Percentiles rank a stretch among this genome's conserved stretches.
Evolutionary conservation across 768 basidiomycete species (phyloP).

Genomic region (Leccinum disarticulatum): DNA sequence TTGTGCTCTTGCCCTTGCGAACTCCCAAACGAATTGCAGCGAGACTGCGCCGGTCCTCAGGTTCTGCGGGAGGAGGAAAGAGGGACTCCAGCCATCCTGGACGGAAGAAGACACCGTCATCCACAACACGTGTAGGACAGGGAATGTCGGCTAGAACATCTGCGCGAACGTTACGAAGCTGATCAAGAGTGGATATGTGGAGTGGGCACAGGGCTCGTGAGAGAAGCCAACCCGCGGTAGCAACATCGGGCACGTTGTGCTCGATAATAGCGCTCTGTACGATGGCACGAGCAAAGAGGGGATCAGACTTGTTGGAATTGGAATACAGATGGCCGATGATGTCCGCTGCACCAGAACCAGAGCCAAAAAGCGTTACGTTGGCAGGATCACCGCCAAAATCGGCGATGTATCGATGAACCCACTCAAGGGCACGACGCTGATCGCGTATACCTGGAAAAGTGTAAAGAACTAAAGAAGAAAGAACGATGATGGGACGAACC

Average conservation of each 20-base stretch:
- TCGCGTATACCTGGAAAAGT: constrained; percentile 54
- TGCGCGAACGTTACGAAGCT: constrained; percentile 58
- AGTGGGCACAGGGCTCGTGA: constrained; percentile 61
- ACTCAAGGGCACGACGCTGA: constrained; percentile 63
- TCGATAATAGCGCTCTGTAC: constrained; percentile 73
- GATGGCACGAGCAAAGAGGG: constrained; percentile 72
- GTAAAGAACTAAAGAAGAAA: constrained; percentile 5
- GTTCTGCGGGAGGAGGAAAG: constrained; percentile 33
- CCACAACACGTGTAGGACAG: constrained; percentile 54
- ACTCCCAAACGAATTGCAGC: constrained; percentile 26
- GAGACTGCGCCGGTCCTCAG: constrained; percentile 24
- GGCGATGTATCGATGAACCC: constrained; percentile 57
- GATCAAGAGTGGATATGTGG: constrained; percentile 53
- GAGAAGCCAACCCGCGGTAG: constrained; percentile 64
- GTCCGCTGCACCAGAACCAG: constrained; percentile 48
- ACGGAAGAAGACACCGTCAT: constrained; percentile 70
- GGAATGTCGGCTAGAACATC: constrained; percentile 56
- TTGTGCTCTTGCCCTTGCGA: constrained; percentile 23
- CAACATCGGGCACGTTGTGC: constrained; percentile 56
- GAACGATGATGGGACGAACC: constrained; percentile 41
- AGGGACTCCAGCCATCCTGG: constrained; percentile 55
- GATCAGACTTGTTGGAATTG: constrained; percentile 52
- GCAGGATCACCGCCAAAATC: constrained; percentile 68
- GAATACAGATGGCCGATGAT: constrained; percentile 67
- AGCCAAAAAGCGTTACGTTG: constrained; percentile 43